Base-by-base conservation (phyloP, 164 flowering plant species). In the Stephania yunnanensis region DNA sequence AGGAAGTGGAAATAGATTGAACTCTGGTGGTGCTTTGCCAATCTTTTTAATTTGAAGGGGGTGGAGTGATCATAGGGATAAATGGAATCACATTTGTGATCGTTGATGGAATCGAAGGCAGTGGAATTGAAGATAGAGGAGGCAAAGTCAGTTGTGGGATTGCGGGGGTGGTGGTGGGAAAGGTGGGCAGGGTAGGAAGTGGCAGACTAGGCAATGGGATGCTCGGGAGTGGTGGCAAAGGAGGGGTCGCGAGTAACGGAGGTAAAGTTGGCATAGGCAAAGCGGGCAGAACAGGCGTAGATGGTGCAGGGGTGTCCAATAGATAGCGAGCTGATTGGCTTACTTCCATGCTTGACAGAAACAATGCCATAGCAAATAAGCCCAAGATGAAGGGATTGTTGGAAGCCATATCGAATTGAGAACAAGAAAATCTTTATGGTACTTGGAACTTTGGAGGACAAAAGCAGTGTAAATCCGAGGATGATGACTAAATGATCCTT, bases 201-300 rank as follows among this genome's bases (percentile, higher is more conserved):
- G n/a, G 71, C 20, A 42, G 7, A 44, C 48, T 4, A 31, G 71
- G 71, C 1, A 69, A 6, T 69, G 6, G 71, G 17, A 48, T 44
- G 5, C 46, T 69, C 0, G 71, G 71, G 48, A 69, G 19, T 9
- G 71, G 71, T 69, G 71, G 71, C 17, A 31, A 31, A 30, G 46
- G 12, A 42, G 46, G 71, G 13, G n/a, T 42, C 17, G 22, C 19
- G 17, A 46, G 71, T 13, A 69, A 36, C 17, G 71, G 22, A 42
- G 52, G 71, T 10, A 69, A 42, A 42, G 71, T 44, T 44, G 71
- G 48, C 46, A 5, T 69, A 5, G 71, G 71, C 48, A 69, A 46
- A 7, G 70, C 36, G 44, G 71, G 71, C 20, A 69, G 20, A 19
- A 7, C 22, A 0, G 71, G 71, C 9, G 48, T 0, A 2, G 52